phyloP scores from a whole-genome alignment of 306 rosid species.

The Geum urbanum region DNA sequence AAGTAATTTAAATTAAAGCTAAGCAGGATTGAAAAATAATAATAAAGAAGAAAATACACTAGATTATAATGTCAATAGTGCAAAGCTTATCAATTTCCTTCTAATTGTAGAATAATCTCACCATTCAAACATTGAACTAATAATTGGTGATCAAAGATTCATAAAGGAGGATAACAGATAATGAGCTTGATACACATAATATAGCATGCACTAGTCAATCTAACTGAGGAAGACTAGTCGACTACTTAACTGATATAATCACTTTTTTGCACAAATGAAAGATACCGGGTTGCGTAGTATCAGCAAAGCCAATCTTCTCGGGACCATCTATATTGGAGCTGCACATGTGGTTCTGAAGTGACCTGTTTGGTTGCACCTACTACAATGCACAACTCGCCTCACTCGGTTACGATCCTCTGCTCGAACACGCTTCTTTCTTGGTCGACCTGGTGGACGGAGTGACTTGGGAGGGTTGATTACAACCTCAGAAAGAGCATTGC shows the following conservation, averaged over 20 bases:
- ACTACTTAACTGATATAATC: slow-evolving; percentile 22
- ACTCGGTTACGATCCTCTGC: slow-evolving; percentile 86
- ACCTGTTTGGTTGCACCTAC: slow-evolving; percentile 89
- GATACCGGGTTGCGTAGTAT: slow-evolving; percentile 6
- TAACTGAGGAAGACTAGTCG: slow-evolving; percentile 26
- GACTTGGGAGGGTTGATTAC: slow-evolving; percentile 73
- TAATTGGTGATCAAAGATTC: slow-evolving; percentile 23
- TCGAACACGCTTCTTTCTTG: slow-evolving; percentile 77
- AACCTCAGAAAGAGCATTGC: slow-evolving; percentile 35
- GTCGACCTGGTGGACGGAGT: slow-evolving; percentile 76
- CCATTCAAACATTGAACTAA: slow-evolving; percentile 16
- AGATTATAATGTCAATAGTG: not conserved
- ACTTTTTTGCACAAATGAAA: slow-evolving; percentile 24
- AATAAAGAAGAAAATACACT: not conserved
- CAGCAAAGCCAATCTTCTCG: not conserved
- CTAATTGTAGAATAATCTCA: not conserved
- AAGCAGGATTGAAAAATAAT: too few relatives aligned
- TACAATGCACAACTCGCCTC: slow-evolving; percentile 85
- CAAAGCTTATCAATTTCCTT: not conserved
- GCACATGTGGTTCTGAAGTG: slow-evolving; percentile 94
- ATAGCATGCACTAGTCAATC: slow-evolving; percentile 33
- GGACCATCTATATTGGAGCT: slow-evolving; percentile 53
- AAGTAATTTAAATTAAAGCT: too few relatives aligned
- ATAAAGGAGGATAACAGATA: slow-evolving; percentile 22
- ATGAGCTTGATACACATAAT: slow-evolving; percentile 32